phyloP scores from a whole-genome alignment of 371 early-diverging fungal species.

The Choanephora cucurbitarum region DNA sequence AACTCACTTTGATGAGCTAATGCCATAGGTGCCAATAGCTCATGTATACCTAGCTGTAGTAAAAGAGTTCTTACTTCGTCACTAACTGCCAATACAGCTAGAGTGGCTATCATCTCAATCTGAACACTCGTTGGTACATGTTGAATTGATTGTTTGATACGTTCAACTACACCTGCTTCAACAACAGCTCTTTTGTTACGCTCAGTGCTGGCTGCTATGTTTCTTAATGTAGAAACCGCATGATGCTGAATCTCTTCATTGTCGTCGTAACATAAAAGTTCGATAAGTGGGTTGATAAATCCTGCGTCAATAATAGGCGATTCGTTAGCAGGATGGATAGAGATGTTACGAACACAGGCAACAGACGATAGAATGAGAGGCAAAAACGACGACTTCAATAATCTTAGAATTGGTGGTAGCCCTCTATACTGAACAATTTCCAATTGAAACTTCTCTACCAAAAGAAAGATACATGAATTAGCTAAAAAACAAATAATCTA shows the following conservation, averaged over 20 bases:
- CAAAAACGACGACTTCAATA: slow-evolving; percentile 76
- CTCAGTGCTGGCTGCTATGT: slow-evolving; percentile 83
- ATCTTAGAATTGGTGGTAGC: slow-evolving; percentile 70
- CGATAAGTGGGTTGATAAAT: slow-evolving; percentile 76
- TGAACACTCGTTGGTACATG: slow-evolving; percentile 66
- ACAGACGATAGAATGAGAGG: slow-evolving; percentile 85
- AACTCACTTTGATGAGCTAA: no score
- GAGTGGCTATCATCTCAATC: slow-evolving; percentile 87
- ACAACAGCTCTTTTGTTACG: slow-evolving; percentile 79
- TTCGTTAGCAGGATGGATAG: slow-evolving; percentile 88
- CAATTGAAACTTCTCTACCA: slow-evolving; percentile 85
- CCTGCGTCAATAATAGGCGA: slow-evolving; percentile 83
- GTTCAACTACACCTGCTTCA: slow-evolving; percentile 80
- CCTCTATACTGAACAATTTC: slow-evolving; percentile 82
- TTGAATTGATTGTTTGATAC: slow-evolving; percentile 65
- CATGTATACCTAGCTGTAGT: no score
- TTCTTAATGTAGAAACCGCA: slow-evolving; percentile 84
- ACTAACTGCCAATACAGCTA: slow-evolving; percentile 83
- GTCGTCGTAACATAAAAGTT: slow-evolving; percentile 69
- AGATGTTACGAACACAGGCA: slow-evolving; percentile 93
- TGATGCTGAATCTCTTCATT: slow-evolving; percentile 88
- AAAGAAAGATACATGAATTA: no score
- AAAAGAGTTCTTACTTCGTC: no score
- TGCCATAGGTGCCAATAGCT: no score
- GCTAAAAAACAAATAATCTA: no score